Evolutionary conservation across 345 rosid species (phyloP).

Genomic region (Eucalyptus erythrocorys): DNA sequence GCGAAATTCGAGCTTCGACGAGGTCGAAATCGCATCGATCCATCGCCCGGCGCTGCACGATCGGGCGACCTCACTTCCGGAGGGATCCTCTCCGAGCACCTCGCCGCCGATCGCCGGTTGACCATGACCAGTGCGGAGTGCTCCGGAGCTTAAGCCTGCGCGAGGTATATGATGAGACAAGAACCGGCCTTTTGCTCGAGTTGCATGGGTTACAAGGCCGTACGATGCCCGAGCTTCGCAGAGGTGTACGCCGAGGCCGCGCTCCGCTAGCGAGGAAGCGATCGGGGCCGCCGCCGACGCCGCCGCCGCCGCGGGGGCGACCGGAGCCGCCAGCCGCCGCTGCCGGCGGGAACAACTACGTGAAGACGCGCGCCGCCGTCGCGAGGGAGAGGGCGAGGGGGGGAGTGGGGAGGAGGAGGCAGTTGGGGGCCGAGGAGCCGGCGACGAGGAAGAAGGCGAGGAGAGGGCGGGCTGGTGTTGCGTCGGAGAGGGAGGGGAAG

Average conservation of each 20-base stretch:
- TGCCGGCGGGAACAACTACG: background rate
- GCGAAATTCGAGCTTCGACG: background rate
- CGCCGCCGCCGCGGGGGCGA: background rate
- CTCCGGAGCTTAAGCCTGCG: background rate
- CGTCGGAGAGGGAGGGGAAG: constrained; percentile 15
- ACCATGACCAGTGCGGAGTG: background rate
- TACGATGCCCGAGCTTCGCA: constrained; percentile 91
- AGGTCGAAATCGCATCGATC: background rate
- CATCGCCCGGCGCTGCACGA: background rate
- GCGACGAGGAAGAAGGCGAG: constrained; percentile 50
- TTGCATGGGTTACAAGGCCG: constrained; percentile 53
- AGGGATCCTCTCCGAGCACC: background rate
- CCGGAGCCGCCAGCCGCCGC: background rate
- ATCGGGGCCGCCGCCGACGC: constrained; percentile 2
- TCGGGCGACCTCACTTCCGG: background rate
- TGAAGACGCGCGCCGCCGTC: background rate
- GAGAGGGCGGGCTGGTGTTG: constrained; percentile 14
- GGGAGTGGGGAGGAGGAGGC: constrained; percentile 10
- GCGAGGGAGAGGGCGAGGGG: constrained; percentile 27
- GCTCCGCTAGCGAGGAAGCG: constrained; percentile 6
- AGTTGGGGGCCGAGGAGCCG: constrained; percentile 6
- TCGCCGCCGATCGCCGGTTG: background rate
- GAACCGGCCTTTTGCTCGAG: constrained; percentile 20
- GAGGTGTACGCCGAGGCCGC: constrained; percentile 69
- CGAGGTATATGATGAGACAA: constrained; percentile 32